A percentile compares a stretch with the other conserved stretches of the same genome.
phyloP scores from a whole-genome alignment of 2,329 filamentous ascomycete genomes.

The Macrophomina phaseolina region DNA sequence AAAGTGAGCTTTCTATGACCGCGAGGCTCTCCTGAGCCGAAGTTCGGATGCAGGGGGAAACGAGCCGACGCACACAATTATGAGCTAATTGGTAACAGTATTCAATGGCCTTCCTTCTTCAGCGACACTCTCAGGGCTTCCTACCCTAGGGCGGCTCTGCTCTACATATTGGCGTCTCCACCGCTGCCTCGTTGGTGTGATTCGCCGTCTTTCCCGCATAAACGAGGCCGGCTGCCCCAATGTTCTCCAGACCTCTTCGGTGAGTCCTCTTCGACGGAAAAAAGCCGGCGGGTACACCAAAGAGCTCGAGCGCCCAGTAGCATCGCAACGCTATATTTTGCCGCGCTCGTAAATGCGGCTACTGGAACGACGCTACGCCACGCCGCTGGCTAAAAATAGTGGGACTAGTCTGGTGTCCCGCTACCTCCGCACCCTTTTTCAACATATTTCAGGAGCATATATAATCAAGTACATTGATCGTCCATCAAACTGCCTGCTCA shows the following conservation, averaged over 20 bases:
- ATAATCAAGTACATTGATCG: background rate
- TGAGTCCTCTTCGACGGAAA: background rate
- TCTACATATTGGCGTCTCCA: conserved; percentile 14
- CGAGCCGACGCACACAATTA: background rate
- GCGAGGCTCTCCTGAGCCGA: background rate
- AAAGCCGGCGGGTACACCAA: conserved; percentile 1
- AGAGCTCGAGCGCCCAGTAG: conserved; percentile 5
- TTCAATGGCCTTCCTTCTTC: background rate
- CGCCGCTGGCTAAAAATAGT: conserved; percentile 8
- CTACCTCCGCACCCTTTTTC: background rate
- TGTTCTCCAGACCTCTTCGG: background rate
- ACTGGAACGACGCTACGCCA: background rate
- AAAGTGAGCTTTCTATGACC: background rate
- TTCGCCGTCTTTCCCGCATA: conserved; percentile 9
- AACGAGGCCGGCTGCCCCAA: conserved; percentile 6
- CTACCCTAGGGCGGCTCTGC: conserved; percentile 14
- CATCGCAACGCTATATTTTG: background rate
- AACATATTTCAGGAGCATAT: background rate
- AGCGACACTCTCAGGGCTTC: background rate
- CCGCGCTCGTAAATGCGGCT: conserved; percentile 16
- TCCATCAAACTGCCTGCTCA: background rate
- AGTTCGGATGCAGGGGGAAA: background rate
- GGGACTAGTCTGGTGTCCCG: background rate
- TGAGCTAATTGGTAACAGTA: background rate
- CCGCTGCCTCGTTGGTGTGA: background rate